These are phyloP conservation scores for Scedosporium dehoogii DNA, from an alignment of 2,329 filamentous ascomycete genomes.

Conservation along the genomic window DNA sequence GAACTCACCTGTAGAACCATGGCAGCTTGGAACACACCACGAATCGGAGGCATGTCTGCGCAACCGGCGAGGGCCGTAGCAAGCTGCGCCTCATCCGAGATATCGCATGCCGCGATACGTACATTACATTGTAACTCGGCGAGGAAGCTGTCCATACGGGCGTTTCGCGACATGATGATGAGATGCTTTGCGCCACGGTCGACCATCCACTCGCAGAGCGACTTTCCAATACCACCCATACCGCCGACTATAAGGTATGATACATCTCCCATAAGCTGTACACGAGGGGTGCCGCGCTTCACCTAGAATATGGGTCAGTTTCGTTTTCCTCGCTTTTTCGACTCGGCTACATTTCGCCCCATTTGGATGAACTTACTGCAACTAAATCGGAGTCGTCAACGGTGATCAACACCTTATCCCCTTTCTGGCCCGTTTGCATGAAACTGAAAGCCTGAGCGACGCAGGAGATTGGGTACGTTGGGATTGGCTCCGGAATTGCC, in stretches of 20 bases:
- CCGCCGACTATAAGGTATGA: constrained; percentile 16
- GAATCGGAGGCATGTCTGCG: too few relatives aligned
- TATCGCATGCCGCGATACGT: too few relatives aligned
- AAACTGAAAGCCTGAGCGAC: constrained; percentile 1
- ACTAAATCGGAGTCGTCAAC: constrained; percentile 6
- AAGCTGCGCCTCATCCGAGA: too few relatives aligned
- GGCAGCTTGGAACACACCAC: too few relatives aligned
- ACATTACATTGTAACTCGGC: too few relatives aligned
- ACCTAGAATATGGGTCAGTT: too few relatives aligned
- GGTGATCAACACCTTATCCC: constrained; percentile 12
- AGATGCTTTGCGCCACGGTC: constrained; percentile 16
- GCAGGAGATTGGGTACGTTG: constrained; percentile 13
- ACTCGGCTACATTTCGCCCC: too few relatives aligned
- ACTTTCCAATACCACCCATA: constrained; percentile 14
- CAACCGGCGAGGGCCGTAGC: too few relatives aligned
- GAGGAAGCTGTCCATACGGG: too few relatives aligned
- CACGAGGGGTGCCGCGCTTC: too few relatives aligned
- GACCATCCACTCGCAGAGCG: constrained; percentile 12
- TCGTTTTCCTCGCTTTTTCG: too few relatives aligned
- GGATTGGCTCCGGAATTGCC: constrained; percentile 10
- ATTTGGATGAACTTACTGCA: not conserved
- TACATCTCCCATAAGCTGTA: not conserved
- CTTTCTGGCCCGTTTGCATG: constrained; percentile 11
- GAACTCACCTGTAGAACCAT: too few relatives aligned
- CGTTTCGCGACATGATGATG: constrained; percentile 17